Evolutionary conservation across 2,329 filamentous ascomycete species (phyloP).

Genomic region (Hymenoscyphus linearis): DNA sequence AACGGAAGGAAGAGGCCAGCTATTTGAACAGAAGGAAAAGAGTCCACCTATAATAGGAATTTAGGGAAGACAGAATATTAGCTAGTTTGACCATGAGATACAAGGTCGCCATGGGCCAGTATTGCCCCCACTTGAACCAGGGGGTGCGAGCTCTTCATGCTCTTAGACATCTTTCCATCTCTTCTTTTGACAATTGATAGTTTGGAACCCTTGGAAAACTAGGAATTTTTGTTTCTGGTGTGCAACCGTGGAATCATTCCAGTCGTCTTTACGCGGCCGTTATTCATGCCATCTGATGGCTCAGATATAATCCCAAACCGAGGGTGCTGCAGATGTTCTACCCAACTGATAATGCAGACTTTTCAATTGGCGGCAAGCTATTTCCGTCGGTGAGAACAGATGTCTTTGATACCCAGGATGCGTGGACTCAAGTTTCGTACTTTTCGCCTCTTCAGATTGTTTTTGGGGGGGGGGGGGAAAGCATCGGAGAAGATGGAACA

Average conservation of each 20-base stretch:
- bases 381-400: slow-evolving; percentile 1
- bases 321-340: neutral
- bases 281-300: slow-evolving; percentile 8
- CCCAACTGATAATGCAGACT: neutral
- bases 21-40: neutral
- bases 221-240: neutral
- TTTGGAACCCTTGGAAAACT: neutral
- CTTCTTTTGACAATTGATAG: neutral
- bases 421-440: slow-evolving; percentile 2
- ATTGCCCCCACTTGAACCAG: neutral
- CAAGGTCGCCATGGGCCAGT: neutral
- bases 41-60: neutral
- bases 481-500: neutral
- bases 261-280: neutral
- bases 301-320: neutral
- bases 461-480: neutral
- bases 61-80: neutral
- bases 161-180: neutral
- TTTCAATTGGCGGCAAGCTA: neutral
- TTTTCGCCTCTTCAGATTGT: neutral
- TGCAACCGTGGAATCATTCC: neutral
- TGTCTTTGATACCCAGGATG: slow-evolving; percentile 1
- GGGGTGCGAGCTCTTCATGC: neutral
- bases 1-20: neutral
- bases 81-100: neutral